Base-by-base conservation (phyloP, 2,329 filamentous ascomycete genomes). In the Dryadomyces sulphureus region DNA sequence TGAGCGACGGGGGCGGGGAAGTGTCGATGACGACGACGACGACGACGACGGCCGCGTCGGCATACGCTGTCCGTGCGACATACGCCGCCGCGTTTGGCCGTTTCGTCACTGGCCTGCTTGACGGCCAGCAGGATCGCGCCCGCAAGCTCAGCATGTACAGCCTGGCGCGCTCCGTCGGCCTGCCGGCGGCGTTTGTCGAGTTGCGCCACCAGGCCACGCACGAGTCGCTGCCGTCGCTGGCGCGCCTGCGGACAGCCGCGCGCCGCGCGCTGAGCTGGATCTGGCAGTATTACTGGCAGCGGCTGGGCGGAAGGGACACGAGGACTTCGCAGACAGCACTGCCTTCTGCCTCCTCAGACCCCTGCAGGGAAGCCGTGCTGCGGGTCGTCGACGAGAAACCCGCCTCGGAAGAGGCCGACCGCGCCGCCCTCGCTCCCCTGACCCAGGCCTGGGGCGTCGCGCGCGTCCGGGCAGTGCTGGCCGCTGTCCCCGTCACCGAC, bases 191-290 rank as follows among this genome's bases (percentile, higher is more conserved):
- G 0, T 93, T 94, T 61, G 87, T 95, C 45, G 88, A 94, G 66
- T 69, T 93, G 48, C 77, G 89, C 40, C 89, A 95, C 60, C 84
- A 93, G 64, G 85, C 84, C 38, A 93, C 88, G 36, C 89, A 96
- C 60, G 85, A 93, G 61, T 84, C 88, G 58, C 67, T 94, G 47
- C 89, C 89, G 0, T 79, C 81, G 1, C 67, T 94, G 45, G 70
- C 75, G 11, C 79, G 86, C 51, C 67, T 95, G 50, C 75, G 86
- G 45, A 71, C 72, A 32, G 83, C 83, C 1, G 77, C 82, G 1
- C 65, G 70, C 51, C 77, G 81, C 54, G 85, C 83, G 1, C 67
- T 95, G 50, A 68, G 70, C 39, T 95, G 89, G 89, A 79, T 95
- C 44, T 94, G 86, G 85, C 72, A 79, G 45, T 85, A 85, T 60